A percentile compares a stretch with the other conserved stretches of the same genome.
These are phyloP conservation scores for Eimeria tenella DNA, from an alignment of 169 alveolate species.

Conservation along the genomic window DNA sequence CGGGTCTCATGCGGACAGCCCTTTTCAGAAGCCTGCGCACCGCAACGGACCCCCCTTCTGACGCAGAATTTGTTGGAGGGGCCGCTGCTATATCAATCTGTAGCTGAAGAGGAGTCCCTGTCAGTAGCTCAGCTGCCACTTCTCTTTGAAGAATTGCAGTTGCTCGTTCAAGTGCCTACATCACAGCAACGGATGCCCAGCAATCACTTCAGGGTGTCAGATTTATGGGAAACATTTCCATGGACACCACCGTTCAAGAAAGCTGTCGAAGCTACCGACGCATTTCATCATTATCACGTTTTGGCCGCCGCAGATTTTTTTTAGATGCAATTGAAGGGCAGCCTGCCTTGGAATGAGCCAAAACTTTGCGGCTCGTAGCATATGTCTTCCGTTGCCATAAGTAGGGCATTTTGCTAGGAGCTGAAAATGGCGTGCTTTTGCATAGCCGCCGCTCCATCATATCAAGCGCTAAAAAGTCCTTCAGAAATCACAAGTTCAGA, in stretches of 20 bases:
- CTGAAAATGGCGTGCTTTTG: neutral
- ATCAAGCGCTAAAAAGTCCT: slow-evolving; percentile 38
- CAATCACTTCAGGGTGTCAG: too few relatives aligned
- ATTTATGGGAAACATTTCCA: too few relatives aligned
- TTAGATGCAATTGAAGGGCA: neutral
- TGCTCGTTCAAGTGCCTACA: slow-evolving; percentile 35
- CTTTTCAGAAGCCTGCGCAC: slow-evolving; percentile 26
- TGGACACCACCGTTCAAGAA: too few relatives aligned
- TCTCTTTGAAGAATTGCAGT: slow-evolving; percentile 42
- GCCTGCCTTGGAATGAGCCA: slow-evolving; percentile 47
- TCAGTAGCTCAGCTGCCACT: slow-evolving; percentile 53
- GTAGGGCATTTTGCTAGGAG: neutral
- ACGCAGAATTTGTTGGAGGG: slow-evolving; percentile 46
- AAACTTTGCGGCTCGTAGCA: slow-evolving; percentile 15
- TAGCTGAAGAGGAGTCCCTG: slow-evolving; percentile 39
- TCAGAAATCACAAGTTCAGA: neutral
- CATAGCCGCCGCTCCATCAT: slow-evolving; percentile 23
- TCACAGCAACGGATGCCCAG: neutral
- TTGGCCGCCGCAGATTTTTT: too few relatives aligned
- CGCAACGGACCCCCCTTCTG: slow-evolving; percentile 63
- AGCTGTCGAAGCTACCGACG: too few relatives aligned
- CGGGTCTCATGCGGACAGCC: slow-evolving; percentile 69
- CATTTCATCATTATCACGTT: too few relatives aligned
- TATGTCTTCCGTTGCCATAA: slow-evolving; percentile 41
- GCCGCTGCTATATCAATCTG: slow-evolving; percentile 57